Conservation (phyloP, 345 rosid species). For the Brassica cretica region DNA sequence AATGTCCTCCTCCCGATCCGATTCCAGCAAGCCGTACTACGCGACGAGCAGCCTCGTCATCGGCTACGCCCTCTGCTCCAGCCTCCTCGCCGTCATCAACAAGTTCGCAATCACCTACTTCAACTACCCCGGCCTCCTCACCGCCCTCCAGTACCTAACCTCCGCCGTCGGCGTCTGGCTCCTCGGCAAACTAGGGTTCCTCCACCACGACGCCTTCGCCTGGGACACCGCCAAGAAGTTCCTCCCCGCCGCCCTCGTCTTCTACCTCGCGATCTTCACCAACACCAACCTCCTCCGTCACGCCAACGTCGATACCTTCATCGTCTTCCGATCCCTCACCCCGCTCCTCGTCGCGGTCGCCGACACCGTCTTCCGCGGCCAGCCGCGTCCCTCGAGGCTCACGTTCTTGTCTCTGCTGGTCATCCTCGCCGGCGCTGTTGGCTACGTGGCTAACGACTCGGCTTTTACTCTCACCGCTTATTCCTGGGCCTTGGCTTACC, state of each 20-base stretch:
- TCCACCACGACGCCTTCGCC: not conserved
- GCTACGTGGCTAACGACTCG: not conserved
- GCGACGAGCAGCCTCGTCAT: not conserved
- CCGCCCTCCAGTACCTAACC: not conserved
- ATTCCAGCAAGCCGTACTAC: not conserved
- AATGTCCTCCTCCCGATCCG: not conserved
- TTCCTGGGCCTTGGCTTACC: not conserved
- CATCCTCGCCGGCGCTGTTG: not conserved
- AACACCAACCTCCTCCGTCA: not conserved
- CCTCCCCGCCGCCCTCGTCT: slow-evolving; percentile 2
- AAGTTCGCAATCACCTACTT: not conserved
- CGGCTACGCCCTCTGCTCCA: not conserved
- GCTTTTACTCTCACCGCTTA: not conserved
- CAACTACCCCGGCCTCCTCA: not conserved
- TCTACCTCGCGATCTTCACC: not conserved
- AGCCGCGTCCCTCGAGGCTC: not conserved
- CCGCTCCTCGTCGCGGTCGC: not conserved
- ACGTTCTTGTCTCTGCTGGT: not conserved
- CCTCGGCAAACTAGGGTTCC: not conserved
- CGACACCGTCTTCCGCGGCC: not conserved
- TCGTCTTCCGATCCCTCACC: not conserved
- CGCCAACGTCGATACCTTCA: not conserved
- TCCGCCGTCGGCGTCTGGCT: not conserved
- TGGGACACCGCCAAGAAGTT: not conserved
- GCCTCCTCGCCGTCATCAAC: slow-evolving; percentile 3